Evolutionary conservation across 2,329 filamentous ascomycete species (phyloP).

Genomic region (Rhynchosporium graminicola): DNA sequence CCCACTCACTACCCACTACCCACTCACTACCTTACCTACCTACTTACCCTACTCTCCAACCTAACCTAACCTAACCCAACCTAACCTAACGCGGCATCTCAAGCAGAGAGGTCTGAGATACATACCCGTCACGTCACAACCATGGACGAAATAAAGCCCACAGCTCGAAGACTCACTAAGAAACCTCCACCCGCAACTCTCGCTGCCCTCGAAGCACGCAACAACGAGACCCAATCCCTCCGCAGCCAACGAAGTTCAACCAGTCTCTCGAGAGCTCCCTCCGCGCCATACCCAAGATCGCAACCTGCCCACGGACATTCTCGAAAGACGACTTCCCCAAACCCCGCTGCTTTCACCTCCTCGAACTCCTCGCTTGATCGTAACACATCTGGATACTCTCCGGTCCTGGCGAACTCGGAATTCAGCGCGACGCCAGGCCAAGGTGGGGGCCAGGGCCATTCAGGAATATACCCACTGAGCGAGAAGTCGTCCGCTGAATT

Average conservation of each 20-base stretch:
- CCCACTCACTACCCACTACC: no score
- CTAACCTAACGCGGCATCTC: slow-evolving; percentile 12
- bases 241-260: slow-evolving; percentile 65
- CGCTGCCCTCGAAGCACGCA: slow-evolving; percentile 50
- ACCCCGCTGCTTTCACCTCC: slow-evolving; percentile 48
- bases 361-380: slow-evolving; percentile 42
- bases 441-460: slow-evolving; percentile 32
- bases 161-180: slow-evolving; percentile 62
- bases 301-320: slow-evolving; percentile 37
- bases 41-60: not conserved
- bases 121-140: slow-evolving; percentile 19
- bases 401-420: slow-evolving; percentile 35
- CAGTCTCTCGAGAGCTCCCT: slow-evolving; percentile 61
- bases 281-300: slow-evolving; percentile 51
- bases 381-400: slow-evolving; percentile 37
- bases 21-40: no score
- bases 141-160: slow-evolving; percentile 38
- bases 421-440: slow-evolving; percentile 29
- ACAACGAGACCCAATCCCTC: slow-evolving; percentile 52
- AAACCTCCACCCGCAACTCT: slow-evolving; percentile 51
- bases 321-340: slow-evolving; percentile 47
- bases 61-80: not conserved
- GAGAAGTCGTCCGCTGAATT: slow-evolving; percentile 57
- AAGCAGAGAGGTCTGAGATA: slow-evolving; percentile 17
- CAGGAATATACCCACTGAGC: slow-evolving; percentile 44